Percentiles rank a stretch among this genome's conserved stretches.
Evolutionary conservation across 163 green algal species (phyloP).

Genomic region (Prototheca cutis): DNA sequence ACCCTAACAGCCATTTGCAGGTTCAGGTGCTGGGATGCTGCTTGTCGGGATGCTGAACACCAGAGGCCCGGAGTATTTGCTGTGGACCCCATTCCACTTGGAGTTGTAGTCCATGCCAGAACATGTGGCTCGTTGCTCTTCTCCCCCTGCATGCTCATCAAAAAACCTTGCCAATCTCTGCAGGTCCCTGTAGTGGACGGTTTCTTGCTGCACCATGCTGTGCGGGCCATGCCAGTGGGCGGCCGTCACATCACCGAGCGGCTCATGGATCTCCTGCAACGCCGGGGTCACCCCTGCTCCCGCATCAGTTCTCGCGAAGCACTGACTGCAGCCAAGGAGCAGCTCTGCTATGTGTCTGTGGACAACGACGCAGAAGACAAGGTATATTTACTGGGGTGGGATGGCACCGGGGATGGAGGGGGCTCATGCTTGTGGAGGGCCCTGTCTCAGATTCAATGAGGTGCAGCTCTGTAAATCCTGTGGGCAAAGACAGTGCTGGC

Average conservation of each 20-base stretch:
- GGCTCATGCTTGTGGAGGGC: neutral
- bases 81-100: neutral
- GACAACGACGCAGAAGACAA: neutral
- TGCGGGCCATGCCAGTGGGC: neutral
- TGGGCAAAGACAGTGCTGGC: neutral
- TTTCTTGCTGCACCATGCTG: neutral
- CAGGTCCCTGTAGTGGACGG: neutral
- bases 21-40: no score
- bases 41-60: no score
- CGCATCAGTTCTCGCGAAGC: neutral
- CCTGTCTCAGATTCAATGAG: neutral
- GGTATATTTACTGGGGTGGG: neutral
- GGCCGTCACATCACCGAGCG: neutral
- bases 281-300: neutral
- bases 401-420: neutral
- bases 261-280: neutral
- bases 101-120: neutral
- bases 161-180: neutral
- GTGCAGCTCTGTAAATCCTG: neutral
- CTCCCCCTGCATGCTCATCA: neutral
- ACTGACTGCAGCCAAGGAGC: neutral
- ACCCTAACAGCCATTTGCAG: no score
- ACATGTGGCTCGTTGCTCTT: neutral
- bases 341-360: constrained; percentile 1
- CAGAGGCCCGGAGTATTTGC: no score